These are phyloP conservation scores for Metarhizium rileyi DNA, from an alignment of 2,329 filamentous ascomycete genomes.

Conservation along the genomic window DNA sequence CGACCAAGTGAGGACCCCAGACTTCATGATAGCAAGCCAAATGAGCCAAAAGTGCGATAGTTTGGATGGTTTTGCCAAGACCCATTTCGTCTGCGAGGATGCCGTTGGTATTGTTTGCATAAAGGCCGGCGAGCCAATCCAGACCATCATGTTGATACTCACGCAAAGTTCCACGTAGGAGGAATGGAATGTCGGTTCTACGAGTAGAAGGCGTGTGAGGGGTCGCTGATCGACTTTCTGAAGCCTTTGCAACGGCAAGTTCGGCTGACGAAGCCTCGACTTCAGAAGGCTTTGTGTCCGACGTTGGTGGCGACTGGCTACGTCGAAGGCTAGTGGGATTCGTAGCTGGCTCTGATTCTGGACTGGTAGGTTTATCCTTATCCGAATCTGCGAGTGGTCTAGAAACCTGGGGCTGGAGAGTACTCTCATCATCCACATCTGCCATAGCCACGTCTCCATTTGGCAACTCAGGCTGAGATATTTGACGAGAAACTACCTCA, in stretches of 20 bases:
- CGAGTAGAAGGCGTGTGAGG: slow-evolving; percentile 24
- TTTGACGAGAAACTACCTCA: not conserved
- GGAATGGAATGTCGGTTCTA: slow-evolving; percentile 67
- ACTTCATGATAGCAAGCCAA: slow-evolving; percentile 81
- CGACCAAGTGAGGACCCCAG: slow-evolving; percentile 92
- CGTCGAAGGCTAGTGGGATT: slow-evolving; percentile 32
- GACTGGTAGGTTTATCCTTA: slow-evolving; percentile 26
- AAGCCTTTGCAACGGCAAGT: slow-evolving; percentile 20
- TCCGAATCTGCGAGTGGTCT: slow-evolving; percentile 7
- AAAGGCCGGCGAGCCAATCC: slow-evolving; percentile 91
- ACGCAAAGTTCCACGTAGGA: slow-evolving; percentile 79
- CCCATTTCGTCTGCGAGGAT: slow-evolving; percentile 99
- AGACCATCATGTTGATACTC: slow-evolving; percentile 97
- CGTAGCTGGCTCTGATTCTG: slow-evolving; percentile 34
- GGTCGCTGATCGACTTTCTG: slow-evolving; percentile 23
- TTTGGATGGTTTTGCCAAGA: slow-evolving; percentile 95
- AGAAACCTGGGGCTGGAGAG: not conserved
- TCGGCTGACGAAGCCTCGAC: slow-evolving; percentile 32
- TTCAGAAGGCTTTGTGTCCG: slow-evolving; percentile 43
- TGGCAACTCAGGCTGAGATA: not conserved
- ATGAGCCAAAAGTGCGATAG: slow-evolving; percentile 86
- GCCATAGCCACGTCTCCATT: slow-evolving; percentile 1
- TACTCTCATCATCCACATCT: slow-evolving; percentile 1
- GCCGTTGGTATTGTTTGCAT: slow-evolving; percentile 86
- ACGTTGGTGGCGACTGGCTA: slow-evolving; percentile 38